Conservation (phyloP, 129 eudicot species). For the Solidago caesia region DNA sequence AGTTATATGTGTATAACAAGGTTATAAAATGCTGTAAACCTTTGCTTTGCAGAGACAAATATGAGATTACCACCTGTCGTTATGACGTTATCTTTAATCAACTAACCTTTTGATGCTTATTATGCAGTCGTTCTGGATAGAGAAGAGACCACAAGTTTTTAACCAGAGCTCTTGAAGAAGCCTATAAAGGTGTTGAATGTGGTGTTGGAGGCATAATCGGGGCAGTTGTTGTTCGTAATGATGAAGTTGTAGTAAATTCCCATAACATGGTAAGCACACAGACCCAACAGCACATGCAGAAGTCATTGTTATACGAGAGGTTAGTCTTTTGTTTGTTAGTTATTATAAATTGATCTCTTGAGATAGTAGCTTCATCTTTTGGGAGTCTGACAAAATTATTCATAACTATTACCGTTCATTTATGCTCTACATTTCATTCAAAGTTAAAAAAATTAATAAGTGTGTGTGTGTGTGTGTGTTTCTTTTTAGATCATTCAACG, state of each 20-base stretch:
- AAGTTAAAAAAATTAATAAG: background rate
- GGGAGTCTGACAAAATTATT: background rate
- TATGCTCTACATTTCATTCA: too few species aligned
- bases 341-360: background rate
- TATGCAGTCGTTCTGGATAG: constrained; percentile 72
- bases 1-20: background rate
- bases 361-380: background rate
- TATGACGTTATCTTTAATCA: background rate
- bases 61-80: background rate
- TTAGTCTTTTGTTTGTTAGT: constrained; percentile 24
- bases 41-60: background rate
- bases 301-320: constrained; percentile 90
- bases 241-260: constrained; percentile 77
- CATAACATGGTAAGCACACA: constrained; percentile 71
- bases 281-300: constrained; percentile 94
- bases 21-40: background rate
- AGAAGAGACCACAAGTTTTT: constrained; percentile 84
- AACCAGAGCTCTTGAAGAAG: constrained; percentile 79
- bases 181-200: constrained; percentile 75
- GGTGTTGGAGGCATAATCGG: constrained; percentile 91
- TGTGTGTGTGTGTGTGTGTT: too few species aligned
- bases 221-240: constrained; percentile 72
- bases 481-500: too few species aligned
- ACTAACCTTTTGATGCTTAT: background rate
- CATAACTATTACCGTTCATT: too few species aligned